Percentiles rank a stretch among this genome's conserved stretches.
phyloP scores from a whole-genome alignment of 805 yeast genomes.

The Kazachstania viticola region DNA sequence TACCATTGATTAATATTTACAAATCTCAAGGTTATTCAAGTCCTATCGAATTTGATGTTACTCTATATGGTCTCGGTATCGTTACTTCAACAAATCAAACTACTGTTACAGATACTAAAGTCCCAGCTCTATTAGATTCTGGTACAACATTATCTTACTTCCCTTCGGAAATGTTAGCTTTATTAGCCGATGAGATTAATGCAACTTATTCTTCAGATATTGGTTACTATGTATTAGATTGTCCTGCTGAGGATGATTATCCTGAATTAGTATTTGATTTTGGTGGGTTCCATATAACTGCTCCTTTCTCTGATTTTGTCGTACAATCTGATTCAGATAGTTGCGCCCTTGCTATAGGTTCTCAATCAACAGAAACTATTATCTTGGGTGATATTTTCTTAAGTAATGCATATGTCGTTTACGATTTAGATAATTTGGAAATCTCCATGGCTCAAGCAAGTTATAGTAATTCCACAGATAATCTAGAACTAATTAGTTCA shows the following conservation, averaged over 20 bases:
- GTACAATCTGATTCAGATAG: slow-evolving; percentile 10
- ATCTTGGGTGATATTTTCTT: slow-evolving; percentile 51
- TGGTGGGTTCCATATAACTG: slow-evolving; percentile 48
- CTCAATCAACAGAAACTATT: slow-evolving; percentile 14
- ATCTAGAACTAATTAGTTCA: slow-evolving; percentile 35
- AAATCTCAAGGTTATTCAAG: slow-evolving; percentile 7
- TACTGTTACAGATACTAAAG: slow-evolving; percentile 20
- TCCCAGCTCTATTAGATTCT: slow-evolving; percentile 34
- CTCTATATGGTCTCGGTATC: slow-evolving; percentile 22
- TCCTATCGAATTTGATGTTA: slow-evolving; percentile 26
- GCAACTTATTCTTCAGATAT: slow-evolving; percentile 32
- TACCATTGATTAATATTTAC: slow-evolving; percentile 22
- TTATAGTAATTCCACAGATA: slow-evolving; percentile 9
- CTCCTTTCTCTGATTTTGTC: slow-evolving; percentile 33
- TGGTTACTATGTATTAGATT: slow-evolving; percentile 38
- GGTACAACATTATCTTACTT: slow-evolving; percentile 36
- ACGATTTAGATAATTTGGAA: slow-evolving; percentile 38
- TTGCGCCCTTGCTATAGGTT: slow-evolving; percentile 36
- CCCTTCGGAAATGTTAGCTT: slow-evolving; percentile 28
- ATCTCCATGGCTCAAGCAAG: slow-evolving; percentile 40
- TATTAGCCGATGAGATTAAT: slow-evolving; percentile 30
- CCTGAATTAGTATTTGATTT: slow-evolving; percentile 39
- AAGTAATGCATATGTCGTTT: slow-evolving; percentile 45
- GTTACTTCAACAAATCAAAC: slow-evolving; percentile 9
- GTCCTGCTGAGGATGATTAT: slow-evolving; percentile 28